Percentiles rank a stretch among this genome's conserved stretches.
Evolutionary conservation across 2,329 filamentous ascomycete genomes (phyloP).

Genomic region (Beauveria medogensis): DNA sequence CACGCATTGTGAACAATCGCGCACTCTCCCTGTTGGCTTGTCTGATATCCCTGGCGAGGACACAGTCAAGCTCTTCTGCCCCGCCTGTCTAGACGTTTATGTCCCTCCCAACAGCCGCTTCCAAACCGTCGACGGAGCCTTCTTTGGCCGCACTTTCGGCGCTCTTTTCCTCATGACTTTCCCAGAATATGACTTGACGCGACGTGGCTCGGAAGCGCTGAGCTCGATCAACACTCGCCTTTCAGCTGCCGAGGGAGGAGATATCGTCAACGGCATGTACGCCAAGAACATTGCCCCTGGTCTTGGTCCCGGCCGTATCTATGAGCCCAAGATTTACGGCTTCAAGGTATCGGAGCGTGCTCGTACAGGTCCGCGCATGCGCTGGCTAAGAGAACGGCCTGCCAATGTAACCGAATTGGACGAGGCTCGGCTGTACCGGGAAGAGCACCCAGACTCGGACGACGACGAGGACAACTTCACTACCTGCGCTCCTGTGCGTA

Average conservation of each 20-base stretch:
- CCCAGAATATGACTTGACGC: slow-evolving; percentile 83
- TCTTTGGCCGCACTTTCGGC: slow-evolving; percentile 96
- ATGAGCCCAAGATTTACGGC: slow-evolving; percentile 93
- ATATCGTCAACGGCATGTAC: slow-evolving; percentile 75
- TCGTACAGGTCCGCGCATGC: slow-evolving; percentile 87
- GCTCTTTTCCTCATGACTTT: slow-evolving; percentile 98
- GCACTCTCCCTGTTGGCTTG: slow-evolving; percentile 85
- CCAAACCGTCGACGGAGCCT: slow-evolving; percentile 93
- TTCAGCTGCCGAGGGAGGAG: slow-evolving; percentile 30
- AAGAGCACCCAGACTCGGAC: slow-evolving; percentile 48
- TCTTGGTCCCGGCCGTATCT: slow-evolving; percentile 73
- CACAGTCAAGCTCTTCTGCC: slow-evolving; percentile 97
- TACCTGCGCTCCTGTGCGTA: slow-evolving; percentile 32
- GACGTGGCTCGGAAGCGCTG: slow-evolving; percentile 56
- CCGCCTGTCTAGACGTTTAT: slow-evolving; percentile 93
- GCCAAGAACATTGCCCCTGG: slow-evolving; percentile 82
- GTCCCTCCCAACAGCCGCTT: slow-evolving; percentile 95
- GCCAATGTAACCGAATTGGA: slow-evolving; percentile 74
- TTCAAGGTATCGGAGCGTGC: slow-evolving; percentile 90
- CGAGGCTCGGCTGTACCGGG: slow-evolving; percentile 54
- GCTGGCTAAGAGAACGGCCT: slow-evolving; percentile 85
- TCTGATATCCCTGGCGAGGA: slow-evolving; percentile 94
- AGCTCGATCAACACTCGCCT: slow-evolving; percentile 26
- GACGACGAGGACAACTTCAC: slow-evolving; percentile 46
- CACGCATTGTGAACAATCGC: slow-evolving; percentile 81